Evolutionary conservation across 108 stramenopile species (phyloP), one percentile per base, ranked within the genome.

Genomic region (Pseudonitzschia delicatissima): DNA sequence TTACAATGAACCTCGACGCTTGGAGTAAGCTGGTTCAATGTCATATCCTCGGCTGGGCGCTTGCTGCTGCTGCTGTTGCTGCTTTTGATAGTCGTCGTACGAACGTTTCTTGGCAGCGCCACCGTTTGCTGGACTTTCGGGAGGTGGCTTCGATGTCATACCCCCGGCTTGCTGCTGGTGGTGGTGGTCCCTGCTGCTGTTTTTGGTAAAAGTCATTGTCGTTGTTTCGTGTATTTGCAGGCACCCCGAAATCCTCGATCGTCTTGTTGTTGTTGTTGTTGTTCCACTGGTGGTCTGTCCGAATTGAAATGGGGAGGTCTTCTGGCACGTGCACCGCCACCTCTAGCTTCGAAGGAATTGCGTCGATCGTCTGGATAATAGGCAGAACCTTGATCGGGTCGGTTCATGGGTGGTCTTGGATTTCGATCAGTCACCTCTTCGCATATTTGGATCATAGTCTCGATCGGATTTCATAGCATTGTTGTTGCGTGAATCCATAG

Each of bases 1-100:
- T 2, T 55, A 55, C 34, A 26, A 48, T 6, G 63, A 64, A n/a
- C 31, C 48, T 25, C 60, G 55, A 18, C 69, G 55, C 60, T 62
- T 69, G 12, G 70, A 26, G 55, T 63, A 71, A 28, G 70, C 9
- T 2, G 73, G 66, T 26, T 74, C 73, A 37, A 74, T 64, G 53
- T 62, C 50, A 47, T 74, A 74, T 9, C 73, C 73, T 31, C 73
- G 57, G 28, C 57, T 67, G 1, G 60, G 23, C 23, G 51, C 26
- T 5, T 45, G 50, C 20, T 51, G 71, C 11, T 15, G 11, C n/a
- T 37, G 40, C 15, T 37, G 50, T 17, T 57, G 60, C 20, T 61
- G 73, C 50, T 63, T 63, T 11, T 55, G 70, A 5, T 64, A 48
- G n/a, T 64, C 70, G 36, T 69, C 68, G 48, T 42, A 69, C 9